These are phyloP conservation scores for Fusarium beomiforme DNA, from an alignment of 2,329 filamentous ascomycete species.

Conservation along the genomic window DNA sequence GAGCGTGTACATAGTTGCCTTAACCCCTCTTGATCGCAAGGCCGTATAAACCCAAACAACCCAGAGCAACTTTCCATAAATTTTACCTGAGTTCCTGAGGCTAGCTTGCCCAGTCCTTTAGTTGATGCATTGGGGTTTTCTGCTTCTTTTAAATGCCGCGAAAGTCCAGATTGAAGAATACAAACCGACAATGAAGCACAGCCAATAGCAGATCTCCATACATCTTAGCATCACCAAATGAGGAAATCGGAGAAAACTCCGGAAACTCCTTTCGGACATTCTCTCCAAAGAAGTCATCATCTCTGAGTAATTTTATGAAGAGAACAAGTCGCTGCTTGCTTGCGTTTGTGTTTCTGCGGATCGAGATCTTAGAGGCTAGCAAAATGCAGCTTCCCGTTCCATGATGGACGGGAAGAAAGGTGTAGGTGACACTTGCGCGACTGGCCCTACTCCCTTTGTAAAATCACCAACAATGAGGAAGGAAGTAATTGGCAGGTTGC, in stretches of 20 bases:
- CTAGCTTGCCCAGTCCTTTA: no score
- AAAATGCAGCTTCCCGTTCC: background rate
- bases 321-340: background rate
- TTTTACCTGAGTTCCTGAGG: no score
- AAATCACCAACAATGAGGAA: background rate
- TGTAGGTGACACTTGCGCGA: background rate
- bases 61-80: no score
- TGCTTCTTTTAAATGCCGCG: background rate
- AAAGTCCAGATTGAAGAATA: background rate
- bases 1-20: background rate
- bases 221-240: constrained; percentile 1
- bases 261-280: constrained; percentile 37
- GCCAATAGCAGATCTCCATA: constrained; percentile 22
- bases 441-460: background rate
- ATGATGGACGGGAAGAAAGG: background rate
- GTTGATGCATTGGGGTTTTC: background rate
- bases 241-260: constrained; percentile 39
- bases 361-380: background rate
- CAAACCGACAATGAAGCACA: background rate
- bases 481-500: background rate
- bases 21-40: background rate
- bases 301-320: background rate
- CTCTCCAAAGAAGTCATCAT: background rate
- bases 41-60: no score
- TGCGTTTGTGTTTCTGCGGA: background rate